Base-by-base conservation (phyloP, 2,329 filamentous ascomycete genomes). In the Trichoderma aggressivum region DNA sequence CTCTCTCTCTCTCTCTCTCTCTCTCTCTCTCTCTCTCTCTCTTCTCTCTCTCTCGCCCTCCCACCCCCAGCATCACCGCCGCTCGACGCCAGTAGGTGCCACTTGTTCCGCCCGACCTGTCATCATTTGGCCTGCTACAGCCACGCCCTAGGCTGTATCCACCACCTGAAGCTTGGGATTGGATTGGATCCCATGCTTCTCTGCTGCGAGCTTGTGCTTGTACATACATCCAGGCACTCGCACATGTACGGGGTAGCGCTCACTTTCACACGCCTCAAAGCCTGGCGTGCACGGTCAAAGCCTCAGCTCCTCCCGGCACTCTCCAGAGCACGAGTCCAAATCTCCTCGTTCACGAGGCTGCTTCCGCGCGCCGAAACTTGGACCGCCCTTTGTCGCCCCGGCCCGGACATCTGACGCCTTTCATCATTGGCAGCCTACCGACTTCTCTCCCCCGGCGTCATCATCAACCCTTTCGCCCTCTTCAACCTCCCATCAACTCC, bases 11-110 rank as follows among this genome's bases (percentile, higher is more conserved):
- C n/a, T n/a, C n/a, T n/a, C n/a, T n/a, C n/a, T n/a, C n/a, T n/a
- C n/a, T n/a, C n/a, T n/a, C n/a, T n/a, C n/a, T n/a, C n/a, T n/a
- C n/a, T n/a, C n/a, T n/a, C n/a, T n/a, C n/a, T n/a, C n/a, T n/a
- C n/a, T n/a, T n/a, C n/a, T n/a, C n/a, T n/a, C n/a, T 39, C 36
- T 39, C 47, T 56, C 58, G 60, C 70, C 34, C 39, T 39, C 24
- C 36, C 60, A 28, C n/a, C 60, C 60, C 60, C 59, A 63, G 50
- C 62, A 71, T 65, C 71, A 68, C 68, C 71, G 71, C 64, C 59
- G 70, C 65, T 47, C 60, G 39, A 70, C 63, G 67, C 71, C 72
- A 73, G 72, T 70, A 71, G 72, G 72, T 55, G 72, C 71, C 69
- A 68, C 72, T 70, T 34, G 55, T 62, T 68, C 72, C 71, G 67